Conservation (phyloP, 2,329 filamentous ascomycete species). For the Neofusicoccum kwambonambiense region DNA sequence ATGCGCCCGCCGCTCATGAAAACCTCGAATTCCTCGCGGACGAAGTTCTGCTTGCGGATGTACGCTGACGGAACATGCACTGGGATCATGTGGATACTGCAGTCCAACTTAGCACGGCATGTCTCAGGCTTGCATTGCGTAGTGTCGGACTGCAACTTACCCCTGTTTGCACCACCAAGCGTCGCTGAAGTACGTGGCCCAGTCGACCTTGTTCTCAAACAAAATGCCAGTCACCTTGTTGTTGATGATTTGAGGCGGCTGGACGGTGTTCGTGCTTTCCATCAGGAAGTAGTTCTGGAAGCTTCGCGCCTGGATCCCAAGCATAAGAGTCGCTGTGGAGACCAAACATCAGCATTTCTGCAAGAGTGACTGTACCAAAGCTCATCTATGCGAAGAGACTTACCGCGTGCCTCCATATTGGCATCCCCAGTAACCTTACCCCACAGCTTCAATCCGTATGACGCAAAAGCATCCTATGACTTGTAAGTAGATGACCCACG, state of each 20-base stretch:
- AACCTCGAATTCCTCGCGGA: conserved; percentile 69
- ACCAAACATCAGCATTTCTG: not conserved
- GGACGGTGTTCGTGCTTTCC: conserved; percentile 65
- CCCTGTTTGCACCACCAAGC: conserved; percentile 66
- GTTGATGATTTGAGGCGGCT: conserved; percentile 73
- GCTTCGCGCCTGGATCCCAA: conserved; percentile 72
- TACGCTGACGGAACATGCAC: conserved; percentile 70
- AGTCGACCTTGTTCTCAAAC: conserved; percentile 96
- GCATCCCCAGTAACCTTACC: conserved; percentile 71
- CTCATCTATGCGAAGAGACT: not conserved
- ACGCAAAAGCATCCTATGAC: conserved; percentile 67
- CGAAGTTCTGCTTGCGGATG: conserved; percentile 68
- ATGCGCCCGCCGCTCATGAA: conserved; percentile 71
- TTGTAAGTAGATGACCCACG: not conserved
- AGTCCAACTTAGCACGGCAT: not conserved
- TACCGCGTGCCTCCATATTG: conserved; percentile 70
- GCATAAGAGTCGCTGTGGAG: conserved; percentile 66
- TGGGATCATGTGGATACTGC: conserved; percentile 79
- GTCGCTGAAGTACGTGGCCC: conserved; percentile 81
- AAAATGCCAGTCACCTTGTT: conserved; percentile 75
- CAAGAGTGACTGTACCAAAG: not conserved
- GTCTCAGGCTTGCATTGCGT: not conserved
- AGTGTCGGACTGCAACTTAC: not conserved
- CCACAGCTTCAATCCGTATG: conserved; percentile 94
- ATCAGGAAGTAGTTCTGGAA: conserved; percentile 84